These are phyloP conservation scores for Macrocybe gigantea DNA, from an alignment of 768 basidiomycete species.

Conservation along the genomic window DNA sequence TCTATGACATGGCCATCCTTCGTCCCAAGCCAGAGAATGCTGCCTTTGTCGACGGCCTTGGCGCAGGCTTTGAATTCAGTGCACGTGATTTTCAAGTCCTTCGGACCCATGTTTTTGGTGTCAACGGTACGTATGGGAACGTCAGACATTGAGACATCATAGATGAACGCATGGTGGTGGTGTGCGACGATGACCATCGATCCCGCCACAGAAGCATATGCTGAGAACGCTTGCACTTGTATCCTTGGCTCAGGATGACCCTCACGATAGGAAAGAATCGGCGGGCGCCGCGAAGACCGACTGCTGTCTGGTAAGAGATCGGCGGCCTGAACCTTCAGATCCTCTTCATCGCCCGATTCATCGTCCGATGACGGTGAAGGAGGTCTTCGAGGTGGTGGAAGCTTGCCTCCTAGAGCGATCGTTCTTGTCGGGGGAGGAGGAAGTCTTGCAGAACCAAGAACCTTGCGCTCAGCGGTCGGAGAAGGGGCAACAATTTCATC, in stretches of 20 bases:
- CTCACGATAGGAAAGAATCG: constrained; percentile 32
- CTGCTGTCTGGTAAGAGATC: constrained; percentile 66
- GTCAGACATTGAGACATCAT: constrained; percentile 47
- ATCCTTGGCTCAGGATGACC: constrained; percentile 43
- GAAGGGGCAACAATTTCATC: constrained; percentile 10
- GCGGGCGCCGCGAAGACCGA: constrained; percentile 55
- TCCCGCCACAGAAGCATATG: constrained; percentile 52
- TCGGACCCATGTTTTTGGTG: constrained; percentile 53
- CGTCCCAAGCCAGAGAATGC: constrained; percentile 79
- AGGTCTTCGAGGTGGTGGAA: constrained; percentile 55
- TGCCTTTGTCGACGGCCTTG: constrained; percentile 44
- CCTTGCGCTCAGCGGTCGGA: constrained; percentile 28
- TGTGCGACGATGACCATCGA: constrained; percentile 52
- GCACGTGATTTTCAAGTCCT: constrained; percentile 67
- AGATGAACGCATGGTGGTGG: constrained; percentile 55
- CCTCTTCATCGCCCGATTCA: constrained; percentile 60
- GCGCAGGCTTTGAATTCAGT: constrained; percentile 68
- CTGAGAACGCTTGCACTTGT: constrained; percentile 52
- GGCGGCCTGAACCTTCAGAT: constrained; percentile 32
- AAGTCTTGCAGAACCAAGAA: constrained; percentile 34
- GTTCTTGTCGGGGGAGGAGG: constrained; percentile 74
- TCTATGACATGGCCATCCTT: constrained; percentile 88
- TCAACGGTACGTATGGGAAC: constrained; percentile 47
- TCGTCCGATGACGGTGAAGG: constrained; percentile 40
- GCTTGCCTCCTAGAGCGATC: constrained; percentile 62